Conservation (phyloP, 129 eudicot genomes). For the Solidago caesia region DNA sequence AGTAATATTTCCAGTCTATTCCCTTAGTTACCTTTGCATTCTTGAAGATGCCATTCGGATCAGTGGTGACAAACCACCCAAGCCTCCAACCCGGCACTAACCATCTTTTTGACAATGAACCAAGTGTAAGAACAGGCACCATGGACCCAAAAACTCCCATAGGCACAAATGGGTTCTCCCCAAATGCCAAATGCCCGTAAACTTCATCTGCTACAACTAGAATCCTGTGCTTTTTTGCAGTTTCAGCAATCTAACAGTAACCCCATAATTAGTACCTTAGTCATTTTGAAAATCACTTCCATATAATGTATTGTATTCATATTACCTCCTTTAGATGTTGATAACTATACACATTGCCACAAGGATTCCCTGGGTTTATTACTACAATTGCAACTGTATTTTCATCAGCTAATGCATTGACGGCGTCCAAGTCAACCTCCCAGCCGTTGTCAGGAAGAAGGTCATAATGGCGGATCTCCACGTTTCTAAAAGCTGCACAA, state of each 20-base stretch:
- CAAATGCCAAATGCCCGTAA: constrained; percentile 95
- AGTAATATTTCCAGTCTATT: not conserved
- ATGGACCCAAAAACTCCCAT: constrained; percentile 91
- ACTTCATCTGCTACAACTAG: constrained; percentile 92
- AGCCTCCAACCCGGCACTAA: constrained; percentile 98
- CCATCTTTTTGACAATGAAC: constrained; percentile 96
- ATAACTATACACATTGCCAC: constrained; percentile 85
- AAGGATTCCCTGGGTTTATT: constrained; percentile 98
- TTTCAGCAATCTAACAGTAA: constrained; percentile 69
- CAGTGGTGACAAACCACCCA: constrained; percentile 86
- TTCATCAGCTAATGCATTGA: constrained; percentile 62
- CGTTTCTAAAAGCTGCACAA: constrained; percentile 75
- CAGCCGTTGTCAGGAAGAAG: constrained; percentile 73
- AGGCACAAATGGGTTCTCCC: constrained; percentile 79
- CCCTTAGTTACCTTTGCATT: constrained; percentile 49
- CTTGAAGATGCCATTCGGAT: constrained; percentile 67
- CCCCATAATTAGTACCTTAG: constrained; percentile 6
- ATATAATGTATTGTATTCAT: not conserved
- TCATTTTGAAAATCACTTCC: not conserved
- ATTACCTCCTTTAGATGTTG: constrained; percentile 71
- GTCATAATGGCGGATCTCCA: constrained; percentile 72
- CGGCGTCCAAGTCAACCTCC: constrained; percentile 70
- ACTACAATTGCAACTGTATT: constrained; percentile 80
- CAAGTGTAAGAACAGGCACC: constrained; percentile 83
- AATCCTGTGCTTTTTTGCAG: constrained; percentile 63